phyloP scores from a whole-genome alignment of 2,329 filamentous ascomycete species.

The Xylariomycetidae sp. region DNA sequence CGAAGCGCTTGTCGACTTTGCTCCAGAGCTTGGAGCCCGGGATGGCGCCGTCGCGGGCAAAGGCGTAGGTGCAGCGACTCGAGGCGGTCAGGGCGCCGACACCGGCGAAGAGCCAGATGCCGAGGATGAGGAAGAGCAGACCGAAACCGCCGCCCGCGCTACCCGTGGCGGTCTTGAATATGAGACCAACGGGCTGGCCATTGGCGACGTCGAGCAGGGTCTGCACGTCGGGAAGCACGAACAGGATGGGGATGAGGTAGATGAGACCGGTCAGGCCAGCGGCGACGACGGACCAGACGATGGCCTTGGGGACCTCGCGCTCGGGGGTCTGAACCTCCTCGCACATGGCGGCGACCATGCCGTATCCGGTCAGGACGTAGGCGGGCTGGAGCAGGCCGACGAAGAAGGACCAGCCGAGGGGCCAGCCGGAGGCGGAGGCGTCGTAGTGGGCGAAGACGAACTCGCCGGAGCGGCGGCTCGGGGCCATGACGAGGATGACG shows the following conservation, averaged over 20 bases:
- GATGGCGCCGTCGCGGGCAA: slow-evolving; percentile 70
- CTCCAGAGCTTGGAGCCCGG: slow-evolving; percentile 68
- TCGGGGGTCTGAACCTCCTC: slow-evolving; percentile 68
- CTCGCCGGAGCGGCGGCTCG: slow-evolving; percentile 50
- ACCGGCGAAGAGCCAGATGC: slow-evolving; percentile 73
- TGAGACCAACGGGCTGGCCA: slow-evolving; percentile 68
- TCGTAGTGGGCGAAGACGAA: slow-evolving; percentile 69
- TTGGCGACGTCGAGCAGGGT: slow-evolving; percentile 61
- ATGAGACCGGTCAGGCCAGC: slow-evolving; percentile 61
- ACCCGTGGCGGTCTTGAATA: slow-evolving; percentile 74
- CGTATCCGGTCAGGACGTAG: slow-evolving; percentile 61
- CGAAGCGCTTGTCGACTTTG: slow-evolving; percentile 58
- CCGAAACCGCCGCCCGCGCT: slow-evolving; percentile 70
- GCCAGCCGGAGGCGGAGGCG: slow-evolving; percentile 61
- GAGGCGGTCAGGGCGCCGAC: slow-evolving; percentile 71
- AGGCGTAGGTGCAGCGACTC: slow-evolving; percentile 70
- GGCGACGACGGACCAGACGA: slow-evolving; percentile 63
- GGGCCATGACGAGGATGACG: slow-evolving; percentile 57
- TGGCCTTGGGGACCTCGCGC: slow-evolving; percentile 65
- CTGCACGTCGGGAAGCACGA: slow-evolving; percentile 66
- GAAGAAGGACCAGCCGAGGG: slow-evolving; percentile 67
- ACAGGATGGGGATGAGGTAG: slow-evolving; percentile 70
- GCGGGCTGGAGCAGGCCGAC: slow-evolving; percentile 64
- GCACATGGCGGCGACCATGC: slow-evolving; percentile 68
- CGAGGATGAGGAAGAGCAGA: slow-evolving; percentile 69